A percentile compares a stretch with the other conserved stretches of the same genome.
Conservation (phyloP, 2,329 filamentous ascomycete genomes). For the Metarhizium rileyi region DNA sequence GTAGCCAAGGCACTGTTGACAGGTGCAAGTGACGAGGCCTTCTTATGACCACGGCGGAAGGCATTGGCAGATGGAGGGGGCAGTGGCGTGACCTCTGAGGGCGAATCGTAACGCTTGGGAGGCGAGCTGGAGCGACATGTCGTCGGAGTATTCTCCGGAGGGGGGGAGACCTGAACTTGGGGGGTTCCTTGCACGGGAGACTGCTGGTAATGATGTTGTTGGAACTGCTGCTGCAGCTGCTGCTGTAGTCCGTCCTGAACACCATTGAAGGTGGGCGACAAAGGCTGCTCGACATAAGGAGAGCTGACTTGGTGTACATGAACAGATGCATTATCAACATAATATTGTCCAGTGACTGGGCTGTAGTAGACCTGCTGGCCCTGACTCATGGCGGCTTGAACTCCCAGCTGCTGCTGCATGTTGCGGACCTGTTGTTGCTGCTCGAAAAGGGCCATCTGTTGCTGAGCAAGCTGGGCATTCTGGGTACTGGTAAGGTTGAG, state of each 20-base stretch:
- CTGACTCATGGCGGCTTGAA: slow-evolving; percentile 34
- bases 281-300: slow-evolving; percentile 34
- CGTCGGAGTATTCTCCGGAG: slow-evolving; percentile 48
- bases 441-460: slow-evolving; percentile 37
- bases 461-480: slow-evolving; percentile 35
- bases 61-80: slow-evolving; percentile 84
- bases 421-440: slow-evolving; percentile 32
- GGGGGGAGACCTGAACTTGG: slow-evolving; percentile 73
- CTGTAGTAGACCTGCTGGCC: slow-evolving; percentile 81
- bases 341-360: slow-evolving; percentile 76
- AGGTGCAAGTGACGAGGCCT: slow-evolving; percentile 65
- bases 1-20: slow-evolving; percentile 42
- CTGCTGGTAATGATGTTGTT: slow-evolving; percentile 31
- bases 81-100: slow-evolving; percentile 58
- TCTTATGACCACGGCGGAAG: slow-evolving; percentile 91
- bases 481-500: slow-evolving; percentile 49
- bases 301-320: slow-evolving; percentile 31
- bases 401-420: slow-evolving; percentile 30
- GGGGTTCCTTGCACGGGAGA: slow-evolving; percentile 46
- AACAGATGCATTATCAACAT: slow-evolving; percentile 55
- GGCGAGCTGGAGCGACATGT: slow-evolving; percentile 54
- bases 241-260: slow-evolving; percentile 17
- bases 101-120: slow-evolving; percentile 58
- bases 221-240: slow-evolving; percentile 31
- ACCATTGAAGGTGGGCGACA: slow-evolving; percentile 21